A percentile compares a stretch with the other conserved stretches of the same genome.
These are phyloP conservation scores for Viola pubescens DNA, from an alignment of 441 rosid species.

Conservation along the genomic window DNA sequence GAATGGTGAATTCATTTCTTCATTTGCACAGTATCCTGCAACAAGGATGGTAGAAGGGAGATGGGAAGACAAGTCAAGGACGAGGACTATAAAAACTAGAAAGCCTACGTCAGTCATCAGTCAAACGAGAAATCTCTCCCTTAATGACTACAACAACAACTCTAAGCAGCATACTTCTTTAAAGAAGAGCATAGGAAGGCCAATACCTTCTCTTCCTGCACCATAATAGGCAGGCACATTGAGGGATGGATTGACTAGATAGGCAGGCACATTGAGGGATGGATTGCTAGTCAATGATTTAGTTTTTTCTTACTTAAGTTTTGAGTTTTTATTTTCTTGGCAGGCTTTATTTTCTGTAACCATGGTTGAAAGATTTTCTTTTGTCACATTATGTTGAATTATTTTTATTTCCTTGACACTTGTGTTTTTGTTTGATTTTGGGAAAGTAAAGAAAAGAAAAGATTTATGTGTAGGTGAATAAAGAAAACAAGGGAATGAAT, in stretches of 20 bases:
- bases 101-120: slow-evolving; percentile 33
- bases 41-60: slow-evolving; percentile 15
- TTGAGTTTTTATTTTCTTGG: too few relatives aligned
- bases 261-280: not conserved
- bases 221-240: slow-evolving; percentile 11
- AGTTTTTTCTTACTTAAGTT: too few relatives aligned
- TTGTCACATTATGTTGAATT: too few relatives aligned
- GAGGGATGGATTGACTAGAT: not conserved
- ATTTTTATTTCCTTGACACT: too few relatives aligned
- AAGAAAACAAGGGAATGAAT: too few relatives aligned
- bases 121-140: slow-evolving; percentile 46
- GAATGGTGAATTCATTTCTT: slow-evolving; percentile 3
- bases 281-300: too few relatives aligned
- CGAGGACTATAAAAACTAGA: slow-evolving; percentile 13
- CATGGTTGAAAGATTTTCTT: too few relatives aligned
- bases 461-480: too few relatives aligned
- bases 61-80: slow-evolving; percentile 12
- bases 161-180: slow-evolving; percentile 14
- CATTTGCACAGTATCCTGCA: slow-evolving; percentile 14
- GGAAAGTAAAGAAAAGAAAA: too few relatives aligned
- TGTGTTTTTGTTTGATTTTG: too few relatives aligned
- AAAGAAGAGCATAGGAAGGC: slow-evolving; percentile 21
- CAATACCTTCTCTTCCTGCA: slow-evolving; percentile 16
- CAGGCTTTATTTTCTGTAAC: too few relatives aligned
- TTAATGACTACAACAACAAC: slow-evolving; percentile 21